phyloP scores from a whole-genome alignment of 2,329 filamentous ascomycete genomes.

The Colletotrichum sp. region DNA sequence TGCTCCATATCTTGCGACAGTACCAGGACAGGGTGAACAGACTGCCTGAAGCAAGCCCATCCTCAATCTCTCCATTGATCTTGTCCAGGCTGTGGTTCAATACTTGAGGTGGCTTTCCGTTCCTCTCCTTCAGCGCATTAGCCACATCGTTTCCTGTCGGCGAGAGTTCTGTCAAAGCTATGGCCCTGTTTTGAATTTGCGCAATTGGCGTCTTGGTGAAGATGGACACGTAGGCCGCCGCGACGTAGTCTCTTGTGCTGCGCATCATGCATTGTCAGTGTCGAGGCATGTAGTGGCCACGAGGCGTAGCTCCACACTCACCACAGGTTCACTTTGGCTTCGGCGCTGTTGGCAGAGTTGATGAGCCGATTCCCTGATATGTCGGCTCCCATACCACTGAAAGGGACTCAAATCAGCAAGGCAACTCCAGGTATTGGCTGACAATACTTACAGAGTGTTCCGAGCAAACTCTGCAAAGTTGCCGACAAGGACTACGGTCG shows the following conservation, averaged over 20 bases:
- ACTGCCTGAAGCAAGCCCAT: constrained; percentile 17
- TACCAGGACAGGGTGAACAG: constrained; percentile 27
- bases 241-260: constrained; percentile 31
- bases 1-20: constrained; percentile 30
- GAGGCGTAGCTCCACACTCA: neutral
- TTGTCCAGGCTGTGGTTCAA: constrained; percentile 25
- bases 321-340: neutral
- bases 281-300: fast-evolving
- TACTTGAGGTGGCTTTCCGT: constrained; percentile 21
- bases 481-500: constrained; percentile 23
- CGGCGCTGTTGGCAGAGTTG: neutral
- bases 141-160: constrained; percentile 28
- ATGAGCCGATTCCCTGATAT: neutral
- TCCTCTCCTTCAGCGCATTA: constrained; percentile 20
- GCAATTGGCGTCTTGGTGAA: constrained; percentile 26
- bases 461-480: constrained; percentile 30
- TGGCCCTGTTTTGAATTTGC: constrained; percentile 23
- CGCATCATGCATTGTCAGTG: fast-evolving
- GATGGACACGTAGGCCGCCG: constrained; percentile 29
- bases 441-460: constrained; percentile 11
- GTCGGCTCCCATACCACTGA: neutral
- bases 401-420: neutral
- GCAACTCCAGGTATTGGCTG: neutral
- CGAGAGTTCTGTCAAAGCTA: constrained; percentile 26
- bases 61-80: constrained; percentile 25